Evolutionary conservation across 1,284 basidiomycete species (phyloP).

Genomic region (Testicularia cyperi): DNA sequence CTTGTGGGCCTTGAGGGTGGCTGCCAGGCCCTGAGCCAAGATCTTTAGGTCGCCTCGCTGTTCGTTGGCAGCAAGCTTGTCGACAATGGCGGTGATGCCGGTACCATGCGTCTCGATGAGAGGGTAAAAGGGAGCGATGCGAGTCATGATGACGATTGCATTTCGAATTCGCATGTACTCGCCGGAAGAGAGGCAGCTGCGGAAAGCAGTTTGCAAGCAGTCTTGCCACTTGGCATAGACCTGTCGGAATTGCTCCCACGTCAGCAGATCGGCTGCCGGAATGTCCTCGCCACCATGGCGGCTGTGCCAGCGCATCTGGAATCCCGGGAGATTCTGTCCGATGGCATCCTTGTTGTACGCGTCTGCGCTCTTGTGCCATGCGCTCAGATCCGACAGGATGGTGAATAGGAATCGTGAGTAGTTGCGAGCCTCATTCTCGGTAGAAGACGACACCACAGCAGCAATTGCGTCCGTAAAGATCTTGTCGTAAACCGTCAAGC

Average conservation of each 20-base stretch:
- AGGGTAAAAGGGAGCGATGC: constrained; percentile 49
- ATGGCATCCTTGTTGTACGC: constrained; percentile 62
- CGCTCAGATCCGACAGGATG: constrained; percentile 72
- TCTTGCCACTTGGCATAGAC: constrained; percentile 80
- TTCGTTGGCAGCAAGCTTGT: constrained; percentile 38
- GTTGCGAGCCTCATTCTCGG: constrained; percentile 92
- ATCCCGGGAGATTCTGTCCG: constrained; percentile 59
- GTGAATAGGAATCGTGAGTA: constrained; percentile 78
- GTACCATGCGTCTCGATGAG: constrained; percentile 42
- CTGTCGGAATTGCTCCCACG: constrained; percentile 72
- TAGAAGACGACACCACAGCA: constrained; percentile 84
- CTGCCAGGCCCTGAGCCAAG: constrained; percentile 53
- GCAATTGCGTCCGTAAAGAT: constrained; percentile 65
- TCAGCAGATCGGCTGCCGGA: constrained; percentile 67
- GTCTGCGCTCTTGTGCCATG: constrained; percentile 73
- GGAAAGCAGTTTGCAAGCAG: constrained; percentile 64
- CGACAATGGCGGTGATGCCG: constrained; percentile 39
- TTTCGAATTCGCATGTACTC: constrained; percentile 59
- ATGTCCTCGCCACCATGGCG: constrained; percentile 56
- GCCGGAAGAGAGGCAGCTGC: constrained; percentile 39
- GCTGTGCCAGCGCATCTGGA: constrained; percentile 47
- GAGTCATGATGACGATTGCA: constrained; percentile 55
- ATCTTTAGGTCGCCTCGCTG: constrained; percentile 56
- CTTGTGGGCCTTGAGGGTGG: constrained; percentile 51
- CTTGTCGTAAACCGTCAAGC: constrained; percentile 80